Evolutionary conservation across 1,284 basidiomycete species (phyloP).

Genomic region (Phellinidium pouzarii): DNA sequence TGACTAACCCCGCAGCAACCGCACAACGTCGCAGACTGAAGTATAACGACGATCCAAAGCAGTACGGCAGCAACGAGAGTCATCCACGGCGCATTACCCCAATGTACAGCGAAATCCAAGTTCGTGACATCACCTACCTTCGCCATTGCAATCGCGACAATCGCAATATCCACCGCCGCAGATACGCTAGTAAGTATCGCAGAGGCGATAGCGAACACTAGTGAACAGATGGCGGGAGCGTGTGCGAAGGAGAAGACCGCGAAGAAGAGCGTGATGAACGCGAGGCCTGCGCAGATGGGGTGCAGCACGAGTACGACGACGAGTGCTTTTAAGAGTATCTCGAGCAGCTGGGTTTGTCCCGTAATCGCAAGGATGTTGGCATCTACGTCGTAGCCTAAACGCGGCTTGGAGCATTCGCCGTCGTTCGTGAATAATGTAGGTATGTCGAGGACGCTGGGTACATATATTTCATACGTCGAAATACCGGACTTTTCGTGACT

Average conservation of each 20-base stretch:
- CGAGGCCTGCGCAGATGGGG: constrained; percentile 49
- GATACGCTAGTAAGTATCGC: constrained; percentile 48
- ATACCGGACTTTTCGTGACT: constrained; percentile 8
- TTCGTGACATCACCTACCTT: constrained; percentile 36
- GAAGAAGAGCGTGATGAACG: constrained; percentile 47
- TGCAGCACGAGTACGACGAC: constrained; percentile 46
- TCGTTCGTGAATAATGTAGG: constrained; percentile 28
- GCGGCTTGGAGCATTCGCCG: constrained; percentile 49
- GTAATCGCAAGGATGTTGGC: constrained; percentile 37
- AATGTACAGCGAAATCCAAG: constrained; percentile 41
- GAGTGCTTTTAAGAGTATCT: constrained; percentile 47
- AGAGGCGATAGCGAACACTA: constrained; percentile 49
- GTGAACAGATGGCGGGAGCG: constrained; percentile 46
- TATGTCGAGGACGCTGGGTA: constrained; percentile 27
- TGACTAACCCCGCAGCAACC: constrained; percentile 57
- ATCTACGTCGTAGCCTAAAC: constrained; percentile 39
- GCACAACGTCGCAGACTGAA: constrained; percentile 55
- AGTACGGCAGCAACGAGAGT: constrained; percentile 44
- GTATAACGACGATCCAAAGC: constrained; percentile 54
- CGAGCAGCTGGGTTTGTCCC: constrained; percentile 37
- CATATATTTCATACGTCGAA: not conserved
- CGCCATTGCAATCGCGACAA: constrained; percentile 45
- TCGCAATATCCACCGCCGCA: constrained; percentile 53
- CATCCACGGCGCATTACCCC: constrained; percentile 72
- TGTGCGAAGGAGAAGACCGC: constrained; percentile 30